Evolutionary conservation across 2,329 filamentous ascomycete genomes (phyloP).

Genomic region (Aspergillus neoniger): DNA sequence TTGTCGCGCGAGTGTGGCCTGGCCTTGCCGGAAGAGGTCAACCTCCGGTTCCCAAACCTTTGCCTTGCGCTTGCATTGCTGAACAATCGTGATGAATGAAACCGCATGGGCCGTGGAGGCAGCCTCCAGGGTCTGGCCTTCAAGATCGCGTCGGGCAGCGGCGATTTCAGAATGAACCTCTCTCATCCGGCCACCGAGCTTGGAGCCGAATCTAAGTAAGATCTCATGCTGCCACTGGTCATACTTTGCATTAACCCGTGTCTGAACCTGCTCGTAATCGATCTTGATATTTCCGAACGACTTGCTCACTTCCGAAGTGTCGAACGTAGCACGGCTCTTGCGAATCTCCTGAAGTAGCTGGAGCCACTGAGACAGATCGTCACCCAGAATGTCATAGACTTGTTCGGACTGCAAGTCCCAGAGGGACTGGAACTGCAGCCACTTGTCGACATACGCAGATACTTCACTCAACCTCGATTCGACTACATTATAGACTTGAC

Average conservation of each 20-base stretch:
- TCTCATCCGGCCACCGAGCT: constrained; percentile 85
- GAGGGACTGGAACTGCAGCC: constrained; percentile 96
- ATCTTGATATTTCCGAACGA: constrained; percentile 93
- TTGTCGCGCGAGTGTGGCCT: constrained; percentile 86
- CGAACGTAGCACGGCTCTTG: constrained; percentile 92
- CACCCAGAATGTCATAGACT: constrained; percentile 87
- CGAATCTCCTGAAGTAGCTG: constrained; percentile 96
- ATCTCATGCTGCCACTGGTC: constrained; percentile 99
- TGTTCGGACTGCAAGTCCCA: constrained; percentile 98
- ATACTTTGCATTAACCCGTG: constrained; percentile 98
- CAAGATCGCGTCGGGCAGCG: constrained; percentile 84
- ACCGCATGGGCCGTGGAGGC: constrained; percentile 96
- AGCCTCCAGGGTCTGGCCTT: constrained; percentile 87
- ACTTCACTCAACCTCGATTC: constrained; percentile 82
- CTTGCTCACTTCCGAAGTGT: constrained; percentile 90
- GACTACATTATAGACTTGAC: constrained; percentile 77
- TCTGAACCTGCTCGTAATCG: constrained; percentile 97
- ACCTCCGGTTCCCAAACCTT: constrained; percentile 95
- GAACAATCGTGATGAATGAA: constrained; percentile 96
- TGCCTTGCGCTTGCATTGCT: constrained; percentile 92
- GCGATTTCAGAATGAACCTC: constrained; percentile 92
- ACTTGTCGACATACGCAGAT: constrained; percentile 88
- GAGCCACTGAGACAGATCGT: constrained; percentile 89
- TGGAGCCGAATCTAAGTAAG: constrained; percentile 84
- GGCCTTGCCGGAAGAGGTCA: constrained; percentile 91